Evolutionary conservation across 495 filamentous ascomycete species (phyloP).

Genomic region (Hypoxylon rickii): DNA sequence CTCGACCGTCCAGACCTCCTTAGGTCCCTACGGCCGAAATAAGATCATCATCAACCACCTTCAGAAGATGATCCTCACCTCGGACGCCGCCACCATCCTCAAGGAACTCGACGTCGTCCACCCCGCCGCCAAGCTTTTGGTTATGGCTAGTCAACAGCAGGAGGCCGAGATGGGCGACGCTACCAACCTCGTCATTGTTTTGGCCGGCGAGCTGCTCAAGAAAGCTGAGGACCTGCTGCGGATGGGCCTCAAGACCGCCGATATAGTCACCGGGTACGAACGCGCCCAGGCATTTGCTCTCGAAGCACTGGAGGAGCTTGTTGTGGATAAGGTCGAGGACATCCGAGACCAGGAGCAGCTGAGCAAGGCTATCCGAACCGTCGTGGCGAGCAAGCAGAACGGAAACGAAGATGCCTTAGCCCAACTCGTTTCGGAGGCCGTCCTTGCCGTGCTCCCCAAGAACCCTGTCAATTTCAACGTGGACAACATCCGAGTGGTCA

Average conservation of each 20-base stretch:
- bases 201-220: conserved; percentile 94
- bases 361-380: conserved; percentile 93
- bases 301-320: conserved; percentile 82
- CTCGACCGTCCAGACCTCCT: conserved; percentile 91
- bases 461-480: conserved; percentile 99
- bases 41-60: conserved; percentile 99
- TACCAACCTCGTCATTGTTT: conserved; percentile 94
- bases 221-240: conserved; percentile 96
- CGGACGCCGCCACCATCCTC: conserved; percentile 95
- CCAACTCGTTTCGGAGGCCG: conserved; percentile 85
- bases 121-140: conserved; percentile 95
- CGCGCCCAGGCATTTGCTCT: conserved; percentile 88
- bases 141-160: conserved; percentile 99
- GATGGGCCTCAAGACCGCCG: conserved; percentile 94
- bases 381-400: conserved; percentile 94
- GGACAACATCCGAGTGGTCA: conserved; percentile 98
- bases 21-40: conserved; percentile 97
- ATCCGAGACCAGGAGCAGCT: conserved; percentile 78
- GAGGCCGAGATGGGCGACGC: conserved; percentile 99
- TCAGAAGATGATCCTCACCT: conserved; percentile 99
- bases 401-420: conserved; percentile 89
- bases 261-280: conserved; percentile 95
- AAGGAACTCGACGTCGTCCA: conserved; percentile 98
- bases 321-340: conserved; percentile 87
- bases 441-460: conserved; percentile 92